These are phyloP conservation scores for Epichloe festucae DNA, from an alignment of 2,329 filamentous ascomycete species.

Conservation along the genomic window DNA sequence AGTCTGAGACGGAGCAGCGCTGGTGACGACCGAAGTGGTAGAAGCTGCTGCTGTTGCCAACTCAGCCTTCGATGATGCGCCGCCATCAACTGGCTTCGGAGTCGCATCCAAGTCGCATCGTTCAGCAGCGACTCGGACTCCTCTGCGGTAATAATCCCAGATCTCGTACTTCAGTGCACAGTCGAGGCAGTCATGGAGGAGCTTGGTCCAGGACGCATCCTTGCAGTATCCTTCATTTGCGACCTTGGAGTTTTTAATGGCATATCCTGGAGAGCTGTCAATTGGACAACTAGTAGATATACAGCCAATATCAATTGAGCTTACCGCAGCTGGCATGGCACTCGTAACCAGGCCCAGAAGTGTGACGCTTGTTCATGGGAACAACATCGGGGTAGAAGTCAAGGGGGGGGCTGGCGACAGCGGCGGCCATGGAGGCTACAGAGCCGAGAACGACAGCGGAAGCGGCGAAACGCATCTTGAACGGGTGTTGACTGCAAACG, in stretches of 20 bases:
- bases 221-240: slow-evolving; percentile 17
- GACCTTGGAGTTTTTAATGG: slow-evolving; percentile 9
- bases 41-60: slow-evolving; percentile 2
- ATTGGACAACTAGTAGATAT: too few relatives aligned
- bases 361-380: slow-evolving; percentile 14
- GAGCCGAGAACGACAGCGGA: slow-evolving; percentile 17
- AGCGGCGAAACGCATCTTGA: slow-evolving; percentile 18
- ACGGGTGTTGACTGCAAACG: slow-evolving; percentile 1
- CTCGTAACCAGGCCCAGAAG: slow-evolving; percentile 22
- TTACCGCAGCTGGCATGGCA: slow-evolving; percentile 39
- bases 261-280: slow-evolving; percentile 12
- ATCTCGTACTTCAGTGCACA: slow-evolving; percentile 30
- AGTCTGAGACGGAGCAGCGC: not conserved
- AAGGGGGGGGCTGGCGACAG: slow-evolving; percentile 7
- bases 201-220: slow-evolving; percentile 24
- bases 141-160: slow-evolving; percentile 29
- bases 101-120: slow-evolving; percentile 18
- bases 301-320: slow-evolving; percentile 7
- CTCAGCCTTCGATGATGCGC: slow-evolving; percentile 5
- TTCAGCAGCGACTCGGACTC: slow-evolving; percentile 23
- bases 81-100: slow-evolving; percentile 9
- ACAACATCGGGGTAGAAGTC: slow-evolving; percentile 16
- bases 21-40: slow-evolving; percentile 4
- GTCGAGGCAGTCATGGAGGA: slow-evolving; percentile 30
- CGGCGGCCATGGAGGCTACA: slow-evolving; percentile 13